A percentile compares a stretch with the other conserved stretches of the same genome.
phyloP scores from a whole-genome alignment of 805 yeast species.

The Ogataea henricii region DNA sequence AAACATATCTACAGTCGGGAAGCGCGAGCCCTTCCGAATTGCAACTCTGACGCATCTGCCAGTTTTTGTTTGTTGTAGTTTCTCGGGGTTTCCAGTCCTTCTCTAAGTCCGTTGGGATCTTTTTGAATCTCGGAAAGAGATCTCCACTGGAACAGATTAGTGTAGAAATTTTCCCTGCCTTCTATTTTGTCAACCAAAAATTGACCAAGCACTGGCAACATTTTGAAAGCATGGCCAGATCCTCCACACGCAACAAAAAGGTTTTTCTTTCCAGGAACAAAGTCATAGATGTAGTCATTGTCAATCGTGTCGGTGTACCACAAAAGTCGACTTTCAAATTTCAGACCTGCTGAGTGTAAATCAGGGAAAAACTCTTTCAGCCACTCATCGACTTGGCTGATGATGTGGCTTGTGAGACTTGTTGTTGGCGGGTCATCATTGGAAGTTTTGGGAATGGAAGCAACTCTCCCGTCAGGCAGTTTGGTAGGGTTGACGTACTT shows the following conservation, averaged over 20 bases:
- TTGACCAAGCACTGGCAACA: conserved; percentile 37
- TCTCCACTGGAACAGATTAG: conserved; percentile 38
- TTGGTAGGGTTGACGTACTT: conserved; percentile 37
- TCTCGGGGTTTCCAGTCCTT: conserved; percentile 23
- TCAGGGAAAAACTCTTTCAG: conserved; percentile 33
- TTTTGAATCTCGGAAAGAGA: conserved; percentile 22
- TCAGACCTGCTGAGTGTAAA: conserved; percentile 24
- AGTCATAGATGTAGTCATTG: conserved; percentile 35
- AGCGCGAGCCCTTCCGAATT: conserved; percentile 7
- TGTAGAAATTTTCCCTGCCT: conserved; percentile 32
- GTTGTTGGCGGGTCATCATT: conserved; percentile 26
- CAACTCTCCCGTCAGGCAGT: conserved; percentile 22
- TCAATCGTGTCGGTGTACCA: conserved; percentile 39
- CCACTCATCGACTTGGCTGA: conserved; percentile 31
- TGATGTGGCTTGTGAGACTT: conserved; percentile 29
- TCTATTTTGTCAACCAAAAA: conserved; percentile 37
- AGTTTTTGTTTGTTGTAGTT: conserved; percentile 24
- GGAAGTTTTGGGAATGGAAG: conserved; percentile 36
- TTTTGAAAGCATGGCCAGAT: conserved; percentile 40
- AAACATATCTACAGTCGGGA: background rate
- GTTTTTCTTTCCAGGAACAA: conserved; percentile 34
- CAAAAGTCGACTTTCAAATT: conserved; percentile 29
- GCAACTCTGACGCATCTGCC: conserved; percentile 17
- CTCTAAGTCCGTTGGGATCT: conserved; percentile 35
- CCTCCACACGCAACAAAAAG: conserved; percentile 39